phyloP scores from a whole-genome alignment of 371 early-diverging fungal species.

The Nematocida major region DNA sequence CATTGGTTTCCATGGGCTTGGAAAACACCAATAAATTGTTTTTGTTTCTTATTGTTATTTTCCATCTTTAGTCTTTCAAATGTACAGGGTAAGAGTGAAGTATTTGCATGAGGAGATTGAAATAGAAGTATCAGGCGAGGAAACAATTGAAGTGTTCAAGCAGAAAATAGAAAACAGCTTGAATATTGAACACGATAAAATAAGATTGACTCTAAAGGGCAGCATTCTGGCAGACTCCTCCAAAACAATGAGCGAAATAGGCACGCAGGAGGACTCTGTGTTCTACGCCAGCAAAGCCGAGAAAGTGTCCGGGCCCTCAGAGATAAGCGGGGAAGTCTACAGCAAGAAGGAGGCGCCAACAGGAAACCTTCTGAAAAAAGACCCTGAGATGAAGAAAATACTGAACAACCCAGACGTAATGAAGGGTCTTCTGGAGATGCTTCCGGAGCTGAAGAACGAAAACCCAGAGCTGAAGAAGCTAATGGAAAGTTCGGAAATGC shows the following conservation, averaged over 20 bases:
- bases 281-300: constrained; percentile 52
- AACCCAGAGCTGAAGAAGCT: constrained; percentile 59
- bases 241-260: constrained; percentile 51
- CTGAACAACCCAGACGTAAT: constrained; percentile 61
- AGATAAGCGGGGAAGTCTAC: constrained; percentile 32
- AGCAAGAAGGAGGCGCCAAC: background rate
- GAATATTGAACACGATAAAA: constrained; percentile 13
- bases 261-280: constrained; percentile 22
- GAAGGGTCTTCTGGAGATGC: constrained; percentile 61
- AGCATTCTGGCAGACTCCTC: constrained; percentile 41
- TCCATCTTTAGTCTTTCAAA: background rate
- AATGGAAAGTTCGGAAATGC: constrained; percentile 57
- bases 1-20: background rate
- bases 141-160: constrained; percentile 55
- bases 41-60: constrained; percentile 47
- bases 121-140: constrained; percentile 44
- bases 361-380: constrained; percentile 39
- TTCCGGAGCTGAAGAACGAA: constrained; percentile 61
- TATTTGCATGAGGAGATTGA: constrained; percentile 45
- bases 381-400: constrained; percentile 60
- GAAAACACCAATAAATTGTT: constrained; percentile 7
- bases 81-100: constrained; percentile 52
- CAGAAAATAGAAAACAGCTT: constrained; percentile 50
- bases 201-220: constrained; percentile 52
- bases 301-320: background rate